phyloP scores from a whole-genome alignment of 305 asterid genomes.

The Withania somnifera region DNA sequence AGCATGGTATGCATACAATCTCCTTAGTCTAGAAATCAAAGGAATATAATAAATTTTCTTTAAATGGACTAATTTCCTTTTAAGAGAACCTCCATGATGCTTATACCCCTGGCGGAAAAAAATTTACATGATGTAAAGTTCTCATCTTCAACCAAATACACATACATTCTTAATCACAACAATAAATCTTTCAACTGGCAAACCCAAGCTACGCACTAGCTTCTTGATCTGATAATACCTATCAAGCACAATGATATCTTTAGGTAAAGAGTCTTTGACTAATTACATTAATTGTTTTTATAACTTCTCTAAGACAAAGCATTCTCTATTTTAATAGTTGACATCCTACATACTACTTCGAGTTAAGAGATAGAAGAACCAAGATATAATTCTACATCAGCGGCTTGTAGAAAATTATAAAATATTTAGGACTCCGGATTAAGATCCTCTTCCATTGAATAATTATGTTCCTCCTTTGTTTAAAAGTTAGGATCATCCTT shows the following conservation, averaged over 20 bases:
- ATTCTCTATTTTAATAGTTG: no score
- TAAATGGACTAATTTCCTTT: no score
- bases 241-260: background rate
- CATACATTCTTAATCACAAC: background rate
- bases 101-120: no score
- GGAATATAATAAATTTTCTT: no score
- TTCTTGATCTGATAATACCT: background rate
- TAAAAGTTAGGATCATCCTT: no score
- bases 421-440: background rate
- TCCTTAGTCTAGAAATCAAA: no score
- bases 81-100: no score
- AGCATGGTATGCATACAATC: no score
- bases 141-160: background rate
- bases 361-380: background rate
- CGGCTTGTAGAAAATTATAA: background rate
- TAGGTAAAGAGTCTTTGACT: background rate
- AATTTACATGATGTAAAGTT: no score
- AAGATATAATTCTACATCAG: background rate
- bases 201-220: background rate
- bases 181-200: background rate
- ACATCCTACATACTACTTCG: background rate
- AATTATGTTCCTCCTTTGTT: no score
- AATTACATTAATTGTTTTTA: background rate
- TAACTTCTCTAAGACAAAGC: background rate
- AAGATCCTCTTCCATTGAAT: no score